Conservation (phyloP, 2,329 filamentous ascomycete species). For the Fusarium sterilihyphosum region DNA sequence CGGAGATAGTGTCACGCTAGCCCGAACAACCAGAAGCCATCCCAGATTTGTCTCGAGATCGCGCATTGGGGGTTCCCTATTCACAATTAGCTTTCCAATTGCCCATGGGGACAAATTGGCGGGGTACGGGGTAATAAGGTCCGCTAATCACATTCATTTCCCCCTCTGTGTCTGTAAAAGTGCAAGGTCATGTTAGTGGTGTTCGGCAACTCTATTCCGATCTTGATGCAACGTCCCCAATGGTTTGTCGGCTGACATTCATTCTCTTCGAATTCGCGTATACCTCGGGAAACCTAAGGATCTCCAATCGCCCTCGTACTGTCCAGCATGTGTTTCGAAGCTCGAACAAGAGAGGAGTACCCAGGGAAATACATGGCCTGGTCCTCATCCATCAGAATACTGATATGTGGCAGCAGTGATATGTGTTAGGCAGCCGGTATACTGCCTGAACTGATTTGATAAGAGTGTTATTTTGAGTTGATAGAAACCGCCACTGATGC, state of each 20-base stretch:
- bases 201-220: not conserved
- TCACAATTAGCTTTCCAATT: not conserved
- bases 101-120: not conserved
- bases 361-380: accelerated
- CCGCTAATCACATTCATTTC: not conserved
- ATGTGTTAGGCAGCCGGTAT: too few species aligned
- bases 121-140: not conserved
- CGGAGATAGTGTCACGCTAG: not conserved
- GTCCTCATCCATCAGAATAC: not conserved
- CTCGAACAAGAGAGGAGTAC: too few species aligned
- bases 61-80: not conserved
- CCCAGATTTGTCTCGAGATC: not conserved
- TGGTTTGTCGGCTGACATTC: not conserved
- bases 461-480: too few species aligned
- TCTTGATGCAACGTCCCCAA: not conserved
- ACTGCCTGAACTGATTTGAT: too few species aligned
- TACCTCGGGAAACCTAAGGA: accelerated
- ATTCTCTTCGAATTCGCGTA: not conserved
- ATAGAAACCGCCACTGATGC: too few species aligned
- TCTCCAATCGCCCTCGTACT: too few species aligned
- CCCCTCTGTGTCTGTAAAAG: too few species aligned
- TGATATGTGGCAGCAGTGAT: accelerated
- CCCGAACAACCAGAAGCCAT: not conserved
- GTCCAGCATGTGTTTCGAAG: accelerated
- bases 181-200: not conserved